Evolutionary conservation across 768 basidiomycete genomes (phyloP).

Genomic region (Thelephora ganbajun): DNA sequence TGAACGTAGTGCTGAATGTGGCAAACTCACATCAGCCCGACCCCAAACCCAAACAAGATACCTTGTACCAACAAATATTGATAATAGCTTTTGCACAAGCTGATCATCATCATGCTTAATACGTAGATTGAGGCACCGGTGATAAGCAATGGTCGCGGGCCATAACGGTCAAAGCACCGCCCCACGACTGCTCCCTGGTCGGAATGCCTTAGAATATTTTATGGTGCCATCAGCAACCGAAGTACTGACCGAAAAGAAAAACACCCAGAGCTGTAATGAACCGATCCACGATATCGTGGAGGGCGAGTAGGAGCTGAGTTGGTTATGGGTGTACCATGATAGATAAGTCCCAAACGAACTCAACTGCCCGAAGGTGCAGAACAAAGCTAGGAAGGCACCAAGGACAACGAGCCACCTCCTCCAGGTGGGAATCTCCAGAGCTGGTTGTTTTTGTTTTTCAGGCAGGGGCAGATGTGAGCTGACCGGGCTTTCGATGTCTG

Average conservation of each 20-base stretch:
- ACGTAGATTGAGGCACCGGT: slow-evolving; percentile 34
- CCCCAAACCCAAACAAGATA: slow-evolving; percentile 48
- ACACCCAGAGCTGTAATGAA: slow-evolving; percentile 51
- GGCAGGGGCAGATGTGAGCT: no score
- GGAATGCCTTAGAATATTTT: slow-evolving; percentile 1
- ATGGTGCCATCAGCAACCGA: not conserved
- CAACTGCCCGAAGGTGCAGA: slow-evolving; percentile 62
- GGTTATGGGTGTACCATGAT: slow-evolving; percentile 49
- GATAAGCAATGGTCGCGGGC: slow-evolving; percentile 39
- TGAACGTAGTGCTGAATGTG: not conserved
- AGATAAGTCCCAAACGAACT: slow-evolving; percentile 64
- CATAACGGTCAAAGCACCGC: slow-evolving; percentile 42
- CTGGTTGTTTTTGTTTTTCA: no score
- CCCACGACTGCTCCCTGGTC: slow-evolving; percentile 49
- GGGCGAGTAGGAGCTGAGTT: slow-evolving; percentile 33
- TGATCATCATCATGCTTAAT: slow-evolving; percentile 44
- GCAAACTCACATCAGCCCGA: slow-evolving; percentile 43
- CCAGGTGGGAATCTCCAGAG: not conserved
- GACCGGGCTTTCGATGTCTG: no score
- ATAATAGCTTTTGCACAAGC: slow-evolving; percentile 40
- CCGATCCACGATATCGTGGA: slow-evolving; percentile 60
- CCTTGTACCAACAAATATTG: slow-evolving; percentile 54
- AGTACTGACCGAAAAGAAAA: slow-evolving; percentile 50
- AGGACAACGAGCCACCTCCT: slow-evolving; percentile 35
- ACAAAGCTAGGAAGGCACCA: slow-evolving; percentile 52